phyloP scores from a whole-genome alignment of 192 early-diverging fungal species.

The Piromyces sp. region DNA sequence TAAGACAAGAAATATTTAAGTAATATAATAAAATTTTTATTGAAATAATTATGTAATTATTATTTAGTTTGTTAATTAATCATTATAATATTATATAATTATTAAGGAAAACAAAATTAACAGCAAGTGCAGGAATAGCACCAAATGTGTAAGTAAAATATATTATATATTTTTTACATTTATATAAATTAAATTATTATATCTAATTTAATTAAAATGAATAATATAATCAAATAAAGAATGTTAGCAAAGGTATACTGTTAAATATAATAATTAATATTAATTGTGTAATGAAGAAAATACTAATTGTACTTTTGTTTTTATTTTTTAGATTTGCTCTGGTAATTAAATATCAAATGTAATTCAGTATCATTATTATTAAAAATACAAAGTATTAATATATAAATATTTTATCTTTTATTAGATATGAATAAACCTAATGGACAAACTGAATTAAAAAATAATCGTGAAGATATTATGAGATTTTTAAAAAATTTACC shows the following conservation, averaged over 20 bases:
- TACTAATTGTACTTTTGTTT: too few relatives aligned
- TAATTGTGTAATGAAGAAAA: too few relatives aligned
- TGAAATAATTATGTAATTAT: background rate
- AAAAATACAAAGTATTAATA: background rate
- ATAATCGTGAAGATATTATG: conserved; percentile 12
- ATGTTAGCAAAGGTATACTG: conserved; percentile 10
- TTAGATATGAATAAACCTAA: conserved; percentile 52
- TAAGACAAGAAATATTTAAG: conserved; percentile 28
- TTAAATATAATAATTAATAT: too few relatives aligned
- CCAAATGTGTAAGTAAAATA: conserved; percentile 10
- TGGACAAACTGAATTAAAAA: conserved; percentile 35
- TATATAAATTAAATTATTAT: too few relatives aligned
- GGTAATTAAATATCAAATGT: too few relatives aligned
- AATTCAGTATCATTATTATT: too few relatives aligned
- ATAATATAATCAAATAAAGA: too few relatives aligned
- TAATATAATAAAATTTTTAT: too few relatives aligned
- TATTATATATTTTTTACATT: conserved; percentile 23
- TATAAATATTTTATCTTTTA: background rate
- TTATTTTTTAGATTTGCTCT: too few relatives aligned
- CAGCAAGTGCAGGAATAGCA: conserved; percentile 30
- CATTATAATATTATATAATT: too few relatives aligned
- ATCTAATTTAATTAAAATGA: too few relatives aligned
- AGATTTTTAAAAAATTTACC: conserved; percentile 22
- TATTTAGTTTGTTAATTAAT: too few relatives aligned
- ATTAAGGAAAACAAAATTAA: conserved; percentile 10